Evolutionary conservation across 352 stramenopile genomes (phyloP).

Genomic region (Phytopythium boreale): DNA sequence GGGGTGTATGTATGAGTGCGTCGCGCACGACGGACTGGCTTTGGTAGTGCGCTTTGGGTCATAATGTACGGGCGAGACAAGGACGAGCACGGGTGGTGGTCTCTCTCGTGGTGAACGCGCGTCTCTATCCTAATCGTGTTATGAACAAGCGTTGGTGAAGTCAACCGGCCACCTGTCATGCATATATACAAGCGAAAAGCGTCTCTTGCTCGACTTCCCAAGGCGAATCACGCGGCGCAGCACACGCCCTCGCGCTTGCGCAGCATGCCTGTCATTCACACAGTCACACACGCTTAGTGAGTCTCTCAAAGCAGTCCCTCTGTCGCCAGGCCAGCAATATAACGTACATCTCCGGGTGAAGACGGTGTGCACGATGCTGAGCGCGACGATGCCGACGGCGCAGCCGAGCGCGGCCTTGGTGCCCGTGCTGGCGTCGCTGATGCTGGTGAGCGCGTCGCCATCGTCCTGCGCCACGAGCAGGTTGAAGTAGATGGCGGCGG

Average conservation of each 20-base stretch:
- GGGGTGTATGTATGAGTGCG: slow-evolving; percentile 1
- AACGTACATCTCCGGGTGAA: slow-evolving; percentile 64
- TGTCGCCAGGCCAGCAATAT: slow-evolving; percentile 2
- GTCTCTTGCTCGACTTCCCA: background rate
- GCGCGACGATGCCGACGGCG: slow-evolving; percentile 41
- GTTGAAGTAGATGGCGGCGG: slow-evolving; percentile 82
- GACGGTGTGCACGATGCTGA: slow-evolving; percentile 62
- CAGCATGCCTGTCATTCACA: slow-evolving; percentile 35
- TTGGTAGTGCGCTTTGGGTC: background rate
- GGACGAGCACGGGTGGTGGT: background rate
- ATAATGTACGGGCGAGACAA: background rate
- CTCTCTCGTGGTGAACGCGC: background rate
- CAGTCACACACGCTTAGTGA: background rate
- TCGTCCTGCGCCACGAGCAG: slow-evolving; percentile 64
- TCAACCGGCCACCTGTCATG: background rate
- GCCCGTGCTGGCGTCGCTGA: slow-evolving; percentile 50
- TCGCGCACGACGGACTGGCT: background rate
- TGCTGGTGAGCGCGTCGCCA: slow-evolving; percentile 37
- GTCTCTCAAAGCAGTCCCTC: background rate
- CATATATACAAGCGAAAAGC: background rate
- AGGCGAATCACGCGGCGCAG: slow-evolving; percentile 19
- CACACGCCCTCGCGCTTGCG: slow-evolving; percentile 40
- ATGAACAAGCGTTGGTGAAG: background rate
- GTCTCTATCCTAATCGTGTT: slow-evolving; percentile 1
- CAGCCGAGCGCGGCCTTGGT: slow-evolving; percentile 56